Evolutionary conservation across 495 filamentous ascomycete genomes (phyloP), one percentile per base, ranked within the genome.

Genomic region (Annulohypoxylon stygium): DNA sequence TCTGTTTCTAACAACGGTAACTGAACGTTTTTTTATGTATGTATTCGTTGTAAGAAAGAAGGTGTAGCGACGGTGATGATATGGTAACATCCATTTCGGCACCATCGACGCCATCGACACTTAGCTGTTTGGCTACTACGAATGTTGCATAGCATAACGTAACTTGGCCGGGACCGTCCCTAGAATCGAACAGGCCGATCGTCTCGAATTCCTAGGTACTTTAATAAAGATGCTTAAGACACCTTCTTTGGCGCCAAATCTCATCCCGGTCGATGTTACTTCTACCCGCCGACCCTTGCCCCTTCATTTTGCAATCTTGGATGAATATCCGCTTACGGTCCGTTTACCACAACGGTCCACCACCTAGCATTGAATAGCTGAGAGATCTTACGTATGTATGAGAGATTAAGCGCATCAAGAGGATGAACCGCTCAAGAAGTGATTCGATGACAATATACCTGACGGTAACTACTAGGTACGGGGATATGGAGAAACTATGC

Each of bases 281-380:
- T 25, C 51, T 70, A 68, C 72, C 71, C 71, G 66, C 67, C 51
- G 43, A 64, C 67, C 67, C 67, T 41, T 71, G 72, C 55, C 59
- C 54, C 51, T 61, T 67, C 50, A 60, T 60, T 51, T 60, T 58
- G 67, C 47, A 75, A 75, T 75, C 72, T 75, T 75, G 72, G 72
- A 71, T 75, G 72, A 75, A 75, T 75, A 9, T 67, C 61, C 63
- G 57, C 65, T 62, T 66, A 69, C 57, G 61, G 60, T 66, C 61
- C 71, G 55, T 66, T 73, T 73, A 25, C 71, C 37, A 65, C n/a
- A 26, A 47, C 65, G 16, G 65, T 45, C 53, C 34, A 20, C 43
- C 12, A 20, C 43, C 43, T 47, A 47, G 43, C 43, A 47, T 47
- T 51, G 23, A 26, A 7, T 51, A 23, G 23, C 18, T 51, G 9